These are phyloP conservation scores for Podospora pseudopauciseta DNA, from an alignment of 495 filamentous ascomycete genomes.

Conservation along the genomic window DNA sequence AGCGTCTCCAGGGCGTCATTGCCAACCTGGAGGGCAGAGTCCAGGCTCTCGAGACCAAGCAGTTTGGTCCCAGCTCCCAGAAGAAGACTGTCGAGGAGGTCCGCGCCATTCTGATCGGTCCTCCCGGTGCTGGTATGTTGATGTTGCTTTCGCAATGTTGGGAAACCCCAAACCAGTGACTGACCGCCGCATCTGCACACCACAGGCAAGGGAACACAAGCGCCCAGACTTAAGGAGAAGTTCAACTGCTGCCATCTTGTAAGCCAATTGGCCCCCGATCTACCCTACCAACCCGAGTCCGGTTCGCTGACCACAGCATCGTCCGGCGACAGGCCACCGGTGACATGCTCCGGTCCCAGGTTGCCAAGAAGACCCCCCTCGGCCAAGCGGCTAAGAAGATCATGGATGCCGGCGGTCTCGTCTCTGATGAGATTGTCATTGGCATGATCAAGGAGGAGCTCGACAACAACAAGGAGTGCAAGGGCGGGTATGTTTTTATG, in stretches of 20 bases:
- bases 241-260: constrained; percentile 96
- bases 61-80: constrained; percentile 43
- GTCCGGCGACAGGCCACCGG: constrained; percentile 72
- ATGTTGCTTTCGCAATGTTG: background rate
- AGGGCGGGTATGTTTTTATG: constrained; percentile 73
- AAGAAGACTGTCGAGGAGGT: constrained; percentile 58
- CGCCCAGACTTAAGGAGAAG: constrained; percentile 95
- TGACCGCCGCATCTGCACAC: constrained; percentile 18
- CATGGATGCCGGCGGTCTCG: constrained; percentile 96
- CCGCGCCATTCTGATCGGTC: constrained; percentile 96
- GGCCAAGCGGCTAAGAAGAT: constrained; percentile 99
- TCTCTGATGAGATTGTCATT: constrained; percentile 98
- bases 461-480: constrained; percentile 89
- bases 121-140: constrained; percentile 87
- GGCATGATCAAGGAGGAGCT: constrained; percentile 99
- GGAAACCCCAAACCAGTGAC: constrained; percentile 2
- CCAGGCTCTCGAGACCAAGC: constrained; percentile 65
- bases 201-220: constrained; percentile 97
- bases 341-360: constrained; percentile 98
- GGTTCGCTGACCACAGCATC: constrained; percentile 11
- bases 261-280: constrained; percentile 38
- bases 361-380: constrained; percentile 94
- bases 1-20: constrained; percentile 72
- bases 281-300: background rate
- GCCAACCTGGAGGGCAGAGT: constrained; percentile 80